Evolutionary conservation across 2,329 filamentous ascomycete species (phyloP), one percentile per base, ranked within the genome.

Genomic region (Sphaerulina vaccinii): DNA sequence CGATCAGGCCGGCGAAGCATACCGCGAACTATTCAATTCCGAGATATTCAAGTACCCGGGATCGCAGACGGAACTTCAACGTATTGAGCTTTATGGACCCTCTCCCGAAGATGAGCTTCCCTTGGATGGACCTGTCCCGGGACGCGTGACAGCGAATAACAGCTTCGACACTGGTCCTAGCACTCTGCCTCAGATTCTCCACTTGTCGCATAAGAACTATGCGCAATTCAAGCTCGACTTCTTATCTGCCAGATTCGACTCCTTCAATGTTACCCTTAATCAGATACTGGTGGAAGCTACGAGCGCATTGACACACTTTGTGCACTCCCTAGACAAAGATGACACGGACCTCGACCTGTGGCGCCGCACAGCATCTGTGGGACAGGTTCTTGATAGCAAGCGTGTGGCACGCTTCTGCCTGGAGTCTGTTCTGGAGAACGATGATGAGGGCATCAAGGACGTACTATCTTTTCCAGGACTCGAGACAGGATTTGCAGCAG

Each of bases 1-100:
- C 68, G 72, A 83, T 41, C 84, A 90, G 65, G 92, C 95, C 16
- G 79, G 81, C 37, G 80, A 85, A 45, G 92, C 93, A 39, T 99
- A 99, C 72, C 78, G 86, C 41, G 82, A 83, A 32, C 82, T 99
- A 1, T 95, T 99, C 70, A 76, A 86, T 47, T 96, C 91, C 21
- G 93, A 96, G 50, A 93, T 99, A 53, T 97, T 97, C 75, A 86
- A 84, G 65, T 96, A 93, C 66, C 87, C 88, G 45, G 92, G 97
- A 69, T 90, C 88, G 3, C 76, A 84, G 36, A 91, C 90, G 46
- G 90, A 96, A 62, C 95, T 91, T 65, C 83, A 88, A 59, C 83
- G 89, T 60, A 79, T 85, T 51, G 84, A 79, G 56, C 66, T 77
- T 16, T 77, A 77, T 53, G 77, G 73, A 19, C 68, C 73, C 13